Conservation (phyloP, 2,329 filamentous ascomycete species). For the Drechslerella dactyloides region DNA sequence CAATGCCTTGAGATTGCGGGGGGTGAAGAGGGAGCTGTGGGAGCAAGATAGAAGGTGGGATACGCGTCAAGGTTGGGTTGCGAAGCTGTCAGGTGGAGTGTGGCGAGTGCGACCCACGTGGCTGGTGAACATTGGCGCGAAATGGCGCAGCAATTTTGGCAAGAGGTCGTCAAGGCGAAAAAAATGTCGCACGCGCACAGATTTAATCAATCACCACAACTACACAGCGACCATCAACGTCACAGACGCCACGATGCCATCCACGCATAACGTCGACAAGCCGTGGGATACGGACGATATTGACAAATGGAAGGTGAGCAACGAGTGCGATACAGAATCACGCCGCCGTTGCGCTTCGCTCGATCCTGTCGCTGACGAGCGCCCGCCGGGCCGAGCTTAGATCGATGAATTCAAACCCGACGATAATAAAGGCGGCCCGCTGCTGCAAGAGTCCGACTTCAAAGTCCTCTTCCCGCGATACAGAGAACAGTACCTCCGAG, state of each 20-base stretch:
- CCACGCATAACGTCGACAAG: constrained; percentile 86
- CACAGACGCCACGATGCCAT: constrained; percentile 69
- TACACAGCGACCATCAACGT: constrained; percentile 7
- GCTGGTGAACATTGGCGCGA: constrained; percentile 15
- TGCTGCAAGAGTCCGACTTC: constrained; percentile 92
- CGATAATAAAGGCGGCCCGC: constrained; percentile 83
- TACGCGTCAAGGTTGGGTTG: constrained; percentile 51
- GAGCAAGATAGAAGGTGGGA: constrained; percentile 37
- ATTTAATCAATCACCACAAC: constrained; percentile 10
- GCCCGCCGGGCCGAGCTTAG: constrained; percentile 57
- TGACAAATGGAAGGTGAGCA: constrained; percentile 84
- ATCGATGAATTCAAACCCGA: constrained; percentile 82
- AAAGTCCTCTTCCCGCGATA: constrained; percentile 90
- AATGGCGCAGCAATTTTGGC: constrained; percentile 18
- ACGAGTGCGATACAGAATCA: background rate
- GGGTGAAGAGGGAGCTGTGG: constrained; percentile 29
- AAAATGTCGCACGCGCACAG: constrained; percentile 43
- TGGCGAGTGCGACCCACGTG: constrained; percentile 32
- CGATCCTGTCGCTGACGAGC: background rate
- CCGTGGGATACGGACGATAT: constrained; percentile 97
- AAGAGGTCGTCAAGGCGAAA: background rate
- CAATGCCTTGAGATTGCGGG: constrained; percentile 39
- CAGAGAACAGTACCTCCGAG: constrained; percentile 88
- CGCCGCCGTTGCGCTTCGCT: too few species aligned
- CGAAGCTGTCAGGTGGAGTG: constrained; percentile 51